A percentile compares a stretch with the other conserved stretches of the same genome.
Conservation (phyloP, 805 yeast genomes). For the Saccharomycopsis lassenensis region DNA sequence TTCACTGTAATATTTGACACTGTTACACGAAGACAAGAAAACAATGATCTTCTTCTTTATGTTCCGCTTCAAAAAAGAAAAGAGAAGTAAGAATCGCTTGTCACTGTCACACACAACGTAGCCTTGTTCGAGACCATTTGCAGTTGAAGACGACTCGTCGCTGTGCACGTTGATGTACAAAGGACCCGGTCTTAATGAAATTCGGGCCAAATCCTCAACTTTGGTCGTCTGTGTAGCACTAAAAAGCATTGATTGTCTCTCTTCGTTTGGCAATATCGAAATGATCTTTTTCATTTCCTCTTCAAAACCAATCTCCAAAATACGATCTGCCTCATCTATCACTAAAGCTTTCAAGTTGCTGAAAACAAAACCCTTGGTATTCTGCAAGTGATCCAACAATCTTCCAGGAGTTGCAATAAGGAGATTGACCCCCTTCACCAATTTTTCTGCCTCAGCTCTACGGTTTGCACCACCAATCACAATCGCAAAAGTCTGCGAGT, state of each 20-base stretch:
- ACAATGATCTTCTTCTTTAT: conserved; percentile 88
- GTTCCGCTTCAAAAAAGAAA: conserved; percentile 89
- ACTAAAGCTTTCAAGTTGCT: conserved; percentile 88
- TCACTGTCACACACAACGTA: conserved; percentile 97
- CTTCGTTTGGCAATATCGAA: conserved; percentile 82
- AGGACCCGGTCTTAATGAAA: conserved; percentile 90
- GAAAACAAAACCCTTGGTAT: conserved; percentile 87
- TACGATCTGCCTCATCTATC: conserved; percentile 97
- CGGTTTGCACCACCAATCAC: conserved; percentile 98
- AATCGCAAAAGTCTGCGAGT: conserved; percentile 89
- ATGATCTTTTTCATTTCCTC: conserved; percentile 98
- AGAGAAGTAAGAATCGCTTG: conserved; percentile 78
- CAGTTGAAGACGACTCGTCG: conserved; percentile 77
- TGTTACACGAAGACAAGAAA: conserved; percentile 90
- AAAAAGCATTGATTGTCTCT: conserved; percentile 92
- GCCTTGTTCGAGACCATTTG: conserved; percentile 96
- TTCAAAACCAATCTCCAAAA: conserved; percentile 94
- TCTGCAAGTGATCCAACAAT: conserved; percentile 89
- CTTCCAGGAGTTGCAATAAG: conserved; percentile 98
- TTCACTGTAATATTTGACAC: conserved; percentile 94
- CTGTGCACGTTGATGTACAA: conserved; percentile 86
- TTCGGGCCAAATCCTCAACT: conserved; percentile 96
- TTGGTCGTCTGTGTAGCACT: conserved; percentile 99
- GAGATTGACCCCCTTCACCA: conserved; percentile 86
- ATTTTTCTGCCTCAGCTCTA: conserved; percentile 93